Base-by-base conservation (phyloP, 139 green algal genomes). In the Chlorella sp. region DNA sequence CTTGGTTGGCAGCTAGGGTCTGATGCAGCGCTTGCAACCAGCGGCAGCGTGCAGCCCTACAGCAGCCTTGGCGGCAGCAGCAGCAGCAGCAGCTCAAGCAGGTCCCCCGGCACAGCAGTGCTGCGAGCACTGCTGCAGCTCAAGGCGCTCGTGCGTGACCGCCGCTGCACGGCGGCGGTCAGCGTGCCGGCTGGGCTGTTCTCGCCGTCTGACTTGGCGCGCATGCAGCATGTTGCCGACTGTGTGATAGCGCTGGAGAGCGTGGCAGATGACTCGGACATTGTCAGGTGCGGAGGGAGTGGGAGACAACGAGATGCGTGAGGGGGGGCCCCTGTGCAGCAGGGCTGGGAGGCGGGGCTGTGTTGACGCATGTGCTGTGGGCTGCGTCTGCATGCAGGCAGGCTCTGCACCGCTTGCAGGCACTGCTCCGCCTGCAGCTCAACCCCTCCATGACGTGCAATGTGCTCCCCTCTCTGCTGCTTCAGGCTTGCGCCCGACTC, bases 141-240 rank as follows among this genome's bases (percentile, higher is more conserved):
- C 26, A 87, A 85, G 38, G 78, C 19, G 16, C 2, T 87, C 2
- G 81, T 88, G 24, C 67, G 85, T 5, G 65, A 82, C 44, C 48
- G 38, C 30, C 79, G 69, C 54, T 86, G 81, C 58, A 58, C 83
- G 81, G 89, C 79, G 20, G 58, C 94, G 64, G 83, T 94, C 7
- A 82, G 26, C 24, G 38, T 88, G 40, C 87, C 64, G 8, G 58
- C 89, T 77, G 80, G 56, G 3, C 40, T 90, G 44, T 72, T 90
- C 28, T 79, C 78, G 1, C 30, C 82, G 3, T 85, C 79, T 1
- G 80, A 85, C 48, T 54, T 70, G 32, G 20, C 75, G 46, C 84
- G 88, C 54, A 85, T 96, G 79, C 67, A 85, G 85, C 92, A 95
- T 80, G 51, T 94, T 32, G 89, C 84, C 3, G 92, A 96, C 75